Evolutionary conservation across 805 yeast species (phyloP), one percentile per base, ranked within the genome.

Genomic region (Starmerella davenportii): DNA sequence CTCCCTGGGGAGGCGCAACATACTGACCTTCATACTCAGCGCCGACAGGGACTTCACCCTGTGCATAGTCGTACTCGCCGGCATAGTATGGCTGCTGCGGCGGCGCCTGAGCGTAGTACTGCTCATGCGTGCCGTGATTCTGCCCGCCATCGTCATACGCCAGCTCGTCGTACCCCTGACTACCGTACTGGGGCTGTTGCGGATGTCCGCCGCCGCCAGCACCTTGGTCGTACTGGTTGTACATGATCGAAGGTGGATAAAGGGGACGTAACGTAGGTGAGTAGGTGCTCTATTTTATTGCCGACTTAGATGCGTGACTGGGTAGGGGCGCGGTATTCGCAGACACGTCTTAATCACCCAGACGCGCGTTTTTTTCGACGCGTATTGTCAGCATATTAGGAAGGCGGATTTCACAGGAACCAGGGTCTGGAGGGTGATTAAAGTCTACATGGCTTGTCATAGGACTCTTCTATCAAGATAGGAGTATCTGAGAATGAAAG

Each of bases 41-140:
- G 36, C 21, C 31, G 35, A 28, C 27, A 4, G 37, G 37, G 34
- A 32, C 25, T 11, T 28, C 34, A 17, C 24, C 32, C 58, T 55
- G 42, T 25, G 56, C 61, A 44, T 63, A 67, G 32, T 61, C 64
- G 37, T 54, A 50, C 38, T 54, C 57, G 23, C 51, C 55, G 4
- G 31, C 40, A 28, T 45, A 46, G 46, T 46, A 45, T 30, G 46
- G 44, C 45, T 51, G 51, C 35, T 51, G 52, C 33, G 46, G 52
- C 34, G 40, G 5, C 9, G 23, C 43, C 23, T 45, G 48, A 38
- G 37, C 43, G 43, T 63, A 56, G 46, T 59, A 66, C 44, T 62
- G 63, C 51, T 66, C 55, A 39, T 40, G 50, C 37, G 47, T 58
- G 49, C 9, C 32, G 9, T 8, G 16, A 17, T n/a, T n/a, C 32